These are phyloP conservation scores for Hypericum perforatum DNA, from an alignment of 345 rosid species.

Conservation along the genomic window DNA sequence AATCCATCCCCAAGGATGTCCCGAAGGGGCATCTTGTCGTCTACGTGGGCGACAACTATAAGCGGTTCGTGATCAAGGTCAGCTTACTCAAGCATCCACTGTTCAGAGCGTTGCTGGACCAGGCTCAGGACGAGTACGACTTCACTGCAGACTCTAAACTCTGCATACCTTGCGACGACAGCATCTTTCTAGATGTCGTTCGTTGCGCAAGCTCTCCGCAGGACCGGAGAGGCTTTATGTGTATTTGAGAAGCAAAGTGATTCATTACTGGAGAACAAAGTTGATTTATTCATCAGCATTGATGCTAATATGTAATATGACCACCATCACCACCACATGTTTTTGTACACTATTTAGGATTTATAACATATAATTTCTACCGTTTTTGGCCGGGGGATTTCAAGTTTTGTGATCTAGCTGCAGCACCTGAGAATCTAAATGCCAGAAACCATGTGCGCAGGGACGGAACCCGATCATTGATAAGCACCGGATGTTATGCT, in stretches of 20 bases:
- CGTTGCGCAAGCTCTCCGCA: slow-evolving; percentile 44
- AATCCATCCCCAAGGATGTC: slow-evolving; percentile 60
- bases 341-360: slow-evolving; percentile 19
- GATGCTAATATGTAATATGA: slow-evolving; percentile 17
- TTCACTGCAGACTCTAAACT: slow-evolving; percentile 52
- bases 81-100: slow-evolving; percentile 63
- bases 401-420: too few relatives aligned
- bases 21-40: slow-evolving; percentile 82
- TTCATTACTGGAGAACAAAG: slow-evolving; percentile 9
- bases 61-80: slow-evolving; percentile 62
- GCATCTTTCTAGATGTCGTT: slow-evolving; percentile 56
- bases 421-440: too few relatives aligned
- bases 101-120: slow-evolving; percentile 67
- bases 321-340: background rate
- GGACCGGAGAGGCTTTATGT: slow-evolving; percentile 24
- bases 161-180: slow-evolving; percentile 73
- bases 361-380: slow-evolving; percentile 22
- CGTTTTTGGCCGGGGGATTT: too few relatives aligned
- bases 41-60: slow-evolving; percentile 63
- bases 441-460: too few relatives aligned
- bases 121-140: slow-evolving; percentile 58
- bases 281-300: slow-evolving; percentile 24
- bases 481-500: too few relatives aligned
- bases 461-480: too few relatives aligned
- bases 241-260: slow-evolving; percentile 17